Conservation (phyloP, 441 rosid genomes). For the Gossypium aridum region DNA sequence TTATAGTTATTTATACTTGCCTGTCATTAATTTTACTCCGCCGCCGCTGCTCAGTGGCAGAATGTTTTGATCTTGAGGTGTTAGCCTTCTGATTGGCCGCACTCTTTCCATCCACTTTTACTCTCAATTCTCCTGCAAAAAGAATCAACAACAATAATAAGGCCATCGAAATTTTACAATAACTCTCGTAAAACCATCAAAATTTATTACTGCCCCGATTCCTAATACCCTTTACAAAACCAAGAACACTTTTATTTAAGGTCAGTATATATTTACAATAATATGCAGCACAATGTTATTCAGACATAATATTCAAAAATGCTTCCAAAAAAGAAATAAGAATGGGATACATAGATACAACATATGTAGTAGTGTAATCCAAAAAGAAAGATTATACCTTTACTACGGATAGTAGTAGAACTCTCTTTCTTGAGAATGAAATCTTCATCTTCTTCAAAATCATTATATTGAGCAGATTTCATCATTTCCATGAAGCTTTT, state of each 20-base stretch:
- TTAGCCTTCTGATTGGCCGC: constrained; percentile 60
- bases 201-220: background rate
- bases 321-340: background rate
- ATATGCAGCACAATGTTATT: background rate
- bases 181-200: background rate
- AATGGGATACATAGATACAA: too few species aligned
- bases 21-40: constrained; percentile 97
- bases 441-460: constrained; percentile 69
- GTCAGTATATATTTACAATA: background rate
- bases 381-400: constrained; percentile 34
- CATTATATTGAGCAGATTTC: constrained; percentile 73
- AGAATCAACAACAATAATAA: background rate
- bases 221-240: background rate
- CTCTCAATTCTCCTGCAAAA: constrained; percentile 47
- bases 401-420: constrained; percentile 38
- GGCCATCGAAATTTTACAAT: background rate
- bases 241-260: background rate
- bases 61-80: constrained; percentile 93
- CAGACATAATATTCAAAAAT: background rate
- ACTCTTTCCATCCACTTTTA: constrained; percentile 58
- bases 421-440: constrained; percentile 59
- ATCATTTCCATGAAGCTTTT: constrained; percentile 92
- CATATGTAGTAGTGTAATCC: background rate
- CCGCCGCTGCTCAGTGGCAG: constrained; percentile 93
- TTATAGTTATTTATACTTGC: constrained; percentile 20